Conservation (phyloP, 805 yeast species). For the Lipomyces yamanashiensis region DNA sequence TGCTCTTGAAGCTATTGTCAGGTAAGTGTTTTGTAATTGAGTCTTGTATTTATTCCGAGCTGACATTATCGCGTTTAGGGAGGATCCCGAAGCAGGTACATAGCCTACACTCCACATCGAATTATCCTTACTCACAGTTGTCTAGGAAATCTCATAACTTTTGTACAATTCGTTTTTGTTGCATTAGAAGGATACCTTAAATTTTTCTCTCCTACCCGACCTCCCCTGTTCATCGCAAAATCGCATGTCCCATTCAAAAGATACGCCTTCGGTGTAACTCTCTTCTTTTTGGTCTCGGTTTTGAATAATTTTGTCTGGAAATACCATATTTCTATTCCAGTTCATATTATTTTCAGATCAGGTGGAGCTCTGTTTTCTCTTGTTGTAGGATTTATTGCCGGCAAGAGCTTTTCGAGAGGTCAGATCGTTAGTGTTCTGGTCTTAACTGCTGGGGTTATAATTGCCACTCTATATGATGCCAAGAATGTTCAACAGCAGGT, state of each 20-base stretch:
- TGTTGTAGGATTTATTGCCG: constrained; percentile 55
- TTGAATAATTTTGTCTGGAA: constrained; percentile 64
- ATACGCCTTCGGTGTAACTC: constrained; percentile 54
- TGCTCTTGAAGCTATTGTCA: constrained; percentile 61
- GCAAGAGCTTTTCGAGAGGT: constrained; percentile 51
- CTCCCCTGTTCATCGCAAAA: constrained; percentile 45
- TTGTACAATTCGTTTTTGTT: constrained; percentile 59
- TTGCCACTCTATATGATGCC: constrained; percentile 46
- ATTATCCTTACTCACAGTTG: neutral
- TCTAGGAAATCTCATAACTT: constrained; percentile 59
- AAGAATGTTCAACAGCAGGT: constrained; percentile 17
- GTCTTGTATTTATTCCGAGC: neutral
- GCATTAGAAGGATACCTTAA: constrained; percentile 51
- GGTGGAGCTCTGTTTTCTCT: constrained; percentile 67
- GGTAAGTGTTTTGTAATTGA: constrained; percentile 31
- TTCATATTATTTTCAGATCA: constrained; percentile 69
- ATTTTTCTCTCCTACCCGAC: constrained; percentile 45
- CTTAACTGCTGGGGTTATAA: constrained; percentile 60
- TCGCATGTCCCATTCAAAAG: constrained; percentile 44
- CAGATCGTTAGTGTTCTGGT: constrained; percentile 59
- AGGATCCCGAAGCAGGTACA: constrained; percentile 31
- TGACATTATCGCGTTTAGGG: constrained; percentile 11
- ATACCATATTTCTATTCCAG: constrained; percentile 63
- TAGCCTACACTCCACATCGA: neutral
- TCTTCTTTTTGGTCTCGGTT: constrained; percentile 58